Percentiles rank a stretch among this genome's conserved stretches.
These are phyloP conservation scores for Aspergillus coremiiformis DNA, from an alignment of 495 filamentous ascomycete species.

Conservation along the genomic window DNA sequence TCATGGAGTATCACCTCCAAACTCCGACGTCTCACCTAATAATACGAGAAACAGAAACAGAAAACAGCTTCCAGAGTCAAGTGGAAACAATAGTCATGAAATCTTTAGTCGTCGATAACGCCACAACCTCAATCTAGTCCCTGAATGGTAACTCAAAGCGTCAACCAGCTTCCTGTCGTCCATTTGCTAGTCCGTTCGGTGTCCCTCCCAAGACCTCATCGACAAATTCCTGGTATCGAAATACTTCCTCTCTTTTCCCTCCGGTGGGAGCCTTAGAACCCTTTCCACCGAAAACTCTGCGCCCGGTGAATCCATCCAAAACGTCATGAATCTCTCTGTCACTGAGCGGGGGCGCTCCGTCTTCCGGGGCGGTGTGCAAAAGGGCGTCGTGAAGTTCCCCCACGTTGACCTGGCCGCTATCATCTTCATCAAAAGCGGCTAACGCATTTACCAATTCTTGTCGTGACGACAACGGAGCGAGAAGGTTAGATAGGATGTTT, in stretches of 20 bases:
- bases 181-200: constrained; percentile 26
- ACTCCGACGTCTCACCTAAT: background rate
- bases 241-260: constrained; percentile 37
- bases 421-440: constrained; percentile 90
- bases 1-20: background rate
- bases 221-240: constrained; percentile 43
- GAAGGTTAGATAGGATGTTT: constrained; percentile 60
- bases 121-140: background rate
- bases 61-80: constrained; percentile 9
- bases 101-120: background rate
- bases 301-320: constrained; percentile 73
- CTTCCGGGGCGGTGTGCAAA: constrained; percentile 69
- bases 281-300: constrained; percentile 59
- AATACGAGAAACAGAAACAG: background rate
- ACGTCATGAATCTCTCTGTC: constrained; percentile 76
- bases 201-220: constrained; percentile 31
- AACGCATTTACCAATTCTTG: constrained; percentile 80
- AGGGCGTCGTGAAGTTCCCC: constrained; percentile 75
- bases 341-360: constrained; percentile 58
- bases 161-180: constrained; percentile 25
- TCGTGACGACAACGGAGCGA: constrained; percentile 64
- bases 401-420: constrained; percentile 86
- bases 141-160: background rate
- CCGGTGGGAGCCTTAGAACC: constrained; percentile 22
- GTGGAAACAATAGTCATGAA: constrained; percentile 2